Conservation (phyloP, 176 grass and related monocot species). For the Hsuehochloa calcarea region DNA sequence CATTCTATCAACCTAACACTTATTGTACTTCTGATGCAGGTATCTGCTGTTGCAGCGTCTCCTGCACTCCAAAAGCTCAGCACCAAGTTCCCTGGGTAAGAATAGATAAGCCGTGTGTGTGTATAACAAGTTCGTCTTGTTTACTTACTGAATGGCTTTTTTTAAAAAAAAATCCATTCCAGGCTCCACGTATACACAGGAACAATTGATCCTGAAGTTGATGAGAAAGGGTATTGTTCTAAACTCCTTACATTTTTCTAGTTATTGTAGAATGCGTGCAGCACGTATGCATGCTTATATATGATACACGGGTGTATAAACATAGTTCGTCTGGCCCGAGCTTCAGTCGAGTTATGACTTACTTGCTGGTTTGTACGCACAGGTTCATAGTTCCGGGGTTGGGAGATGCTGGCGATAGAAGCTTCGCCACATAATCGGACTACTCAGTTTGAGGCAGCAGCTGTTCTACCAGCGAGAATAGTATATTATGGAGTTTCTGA, state of each 20-base stretch:
- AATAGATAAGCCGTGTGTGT: neutral
- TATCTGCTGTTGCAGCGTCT: conserved; percentile 88
- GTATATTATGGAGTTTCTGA: neutral
- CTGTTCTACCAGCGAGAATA: conserved; percentile 6
- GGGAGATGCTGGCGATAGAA: conserved; percentile 96
- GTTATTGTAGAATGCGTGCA: neutral
- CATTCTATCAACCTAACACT: conserved; percentile 13
- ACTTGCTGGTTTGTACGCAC: conserved; percentile 14
- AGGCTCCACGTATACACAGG: conserved; percentile 92
- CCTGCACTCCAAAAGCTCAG: conserved; percentile 91
- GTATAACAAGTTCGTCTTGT: conserved; percentile 16
- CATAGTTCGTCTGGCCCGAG: neutral
- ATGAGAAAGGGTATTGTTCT: conserved; percentile 88
- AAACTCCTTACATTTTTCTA: neutral
- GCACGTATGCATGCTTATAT: neutral
- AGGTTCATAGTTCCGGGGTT: conserved; percentile 95
- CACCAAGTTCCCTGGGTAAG: conserved; percentile 86
- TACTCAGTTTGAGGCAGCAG: neutral
- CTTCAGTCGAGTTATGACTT: neutral
- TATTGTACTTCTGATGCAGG: conserved; percentile 33
- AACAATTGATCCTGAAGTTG: conserved; percentile 87
- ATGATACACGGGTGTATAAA: neutral
- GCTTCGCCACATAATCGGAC: conserved; percentile 62
- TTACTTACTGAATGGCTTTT: neutral
- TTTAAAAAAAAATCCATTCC: neutral